Evolutionary conservation across 2,329 filamentous ascomycete genomes (phyloP), one percentile per base, ranked within the genome.

Genomic region (Ceratocystis huliohia): DNA sequence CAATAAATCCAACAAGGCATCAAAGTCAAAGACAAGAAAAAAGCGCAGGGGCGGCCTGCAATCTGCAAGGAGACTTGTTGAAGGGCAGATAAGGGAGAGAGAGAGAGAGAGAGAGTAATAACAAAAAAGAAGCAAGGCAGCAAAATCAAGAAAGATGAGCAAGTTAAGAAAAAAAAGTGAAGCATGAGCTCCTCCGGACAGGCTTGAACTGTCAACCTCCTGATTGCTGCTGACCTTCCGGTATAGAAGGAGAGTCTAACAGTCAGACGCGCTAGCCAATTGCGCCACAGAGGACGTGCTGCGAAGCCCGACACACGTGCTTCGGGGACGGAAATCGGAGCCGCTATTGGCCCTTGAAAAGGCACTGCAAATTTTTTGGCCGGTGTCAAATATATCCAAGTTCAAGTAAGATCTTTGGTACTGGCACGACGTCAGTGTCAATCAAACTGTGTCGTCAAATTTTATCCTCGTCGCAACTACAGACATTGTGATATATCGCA

Each of bases 251-350:
- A 22, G 56, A 64, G 61, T 61, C 5, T 82, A 82, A 82, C 80
- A 82, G 80, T 82, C 80, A 78, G 77, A 82, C 80, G 80, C 80
- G 80, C 80, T 82, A 82, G 78, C 80, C 80, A 81, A 80, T 72
- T 78, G 76, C 70, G 76, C 76, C 75, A 84, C 80, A 57, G 66
- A 68, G 66, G 66, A 68, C 20, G 2, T n/a, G 5, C 0, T 37
- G 25, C 2, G 28, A 59, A 10, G 28, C 7, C 22, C 56, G 48
- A 53, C 25, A 25, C 30, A 33, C 30, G 30, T 33, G 48, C 22
- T 28, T 28, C 48, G 22, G 20, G 20, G 8, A 28, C 25, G 48
- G 22, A 28, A 53, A 25, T 22, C 22, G 22, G 48, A 5, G 15
- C 5, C 4, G 22, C 15, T 53, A 53, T 53, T 53, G 22, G 48